Evolutionary conservation across 768 basidiomycete genomes (phyloP), one percentile per base, ranked within the genome.

Genomic region (Mycena pura): DNA sequence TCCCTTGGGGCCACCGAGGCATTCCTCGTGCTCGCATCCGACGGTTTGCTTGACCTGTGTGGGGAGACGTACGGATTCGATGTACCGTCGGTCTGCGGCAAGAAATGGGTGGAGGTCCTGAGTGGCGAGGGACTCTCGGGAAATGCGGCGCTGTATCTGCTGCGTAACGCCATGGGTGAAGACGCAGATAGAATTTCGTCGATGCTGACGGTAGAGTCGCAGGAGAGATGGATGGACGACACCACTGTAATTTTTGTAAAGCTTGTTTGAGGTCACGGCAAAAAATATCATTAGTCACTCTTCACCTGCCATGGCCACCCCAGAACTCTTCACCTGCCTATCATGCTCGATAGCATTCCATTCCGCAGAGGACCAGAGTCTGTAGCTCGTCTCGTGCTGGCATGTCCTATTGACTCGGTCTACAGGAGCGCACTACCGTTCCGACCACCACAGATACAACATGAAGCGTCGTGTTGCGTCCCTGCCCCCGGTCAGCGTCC

Each of bases 381-480:
- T 47, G 88, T 80, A 34, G n/a, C 53, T 52, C 46, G 32, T 29
- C 28, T 52, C 31, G 15, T 21, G 24, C 57, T 41, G 7, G 25
- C 27, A 31, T 24, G 15, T 22, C n/a, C 31, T 60, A 27, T 59
- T 63, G 21, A 52, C 65, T 21, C 44, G n/a, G 19, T 41, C 25
- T 67, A 14, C 67, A 93, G 92, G 96, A 60, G 77, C 79, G 0
- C 97, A 99, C 73, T 98, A 96, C 75, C 86, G 88, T 64, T 93
- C 93, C 24, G 97, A 99, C 75, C 91, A 92, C 74, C 97, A 99
- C 78, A 83, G 95, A 52, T 99, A 99, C 78, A 99, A 99, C 72
- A 94, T 98, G 88, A 96, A 96, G 81, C 91, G 96, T 65, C 88
- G 95, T 27, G 92, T 99, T 17, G 96, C 96, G 2, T 86, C 84